Conservation (phyloP, 371 early-diverging fungal species). For the Mucor velutinosus region DNA sequence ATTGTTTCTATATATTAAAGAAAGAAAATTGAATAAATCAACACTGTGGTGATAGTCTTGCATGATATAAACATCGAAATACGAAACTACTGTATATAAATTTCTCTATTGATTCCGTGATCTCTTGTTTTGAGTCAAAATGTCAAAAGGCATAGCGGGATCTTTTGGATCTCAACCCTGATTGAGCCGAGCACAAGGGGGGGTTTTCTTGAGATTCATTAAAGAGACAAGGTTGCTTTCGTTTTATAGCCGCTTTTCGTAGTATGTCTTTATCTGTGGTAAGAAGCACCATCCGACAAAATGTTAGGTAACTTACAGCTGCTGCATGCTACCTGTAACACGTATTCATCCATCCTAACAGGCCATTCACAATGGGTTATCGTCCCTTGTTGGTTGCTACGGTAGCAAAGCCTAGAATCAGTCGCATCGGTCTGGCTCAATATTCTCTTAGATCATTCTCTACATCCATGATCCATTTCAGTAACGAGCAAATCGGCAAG, state of each 20-base stretch:
- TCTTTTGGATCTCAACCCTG: neutral
- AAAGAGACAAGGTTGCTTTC: neutral
- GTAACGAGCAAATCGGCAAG: neutral
- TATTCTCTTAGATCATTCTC: constrained; percentile 12
- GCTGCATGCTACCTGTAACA: neutral
- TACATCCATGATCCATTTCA: neutral
- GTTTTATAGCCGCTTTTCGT: neutral
- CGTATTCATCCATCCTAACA: neutral
- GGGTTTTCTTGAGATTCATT: neutral
- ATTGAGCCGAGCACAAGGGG: neutral
- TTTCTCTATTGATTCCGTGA: too few species aligned
- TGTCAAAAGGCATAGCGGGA: neutral
- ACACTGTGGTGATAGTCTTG: neutral
- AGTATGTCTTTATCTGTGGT: constrained; percentile 11
- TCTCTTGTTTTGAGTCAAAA: neutral
- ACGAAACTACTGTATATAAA: neutral
- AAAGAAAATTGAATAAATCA: neutral
- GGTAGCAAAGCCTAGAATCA: neutral
- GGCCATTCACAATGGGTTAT: constrained; percentile 2
- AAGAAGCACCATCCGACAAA: neutral
- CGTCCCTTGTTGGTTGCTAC: neutral
- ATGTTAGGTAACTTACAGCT: neutral
- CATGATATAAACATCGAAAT: neutral
- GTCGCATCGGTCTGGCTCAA: neutral
- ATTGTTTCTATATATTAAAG: constrained; percentile 6